Percentiles rank a stretch among this genome's conserved stretches.
Conservation (phyloP, 2,329 filamentous ascomycete species). For the Proliferodiscus dingleyae region DNA sequence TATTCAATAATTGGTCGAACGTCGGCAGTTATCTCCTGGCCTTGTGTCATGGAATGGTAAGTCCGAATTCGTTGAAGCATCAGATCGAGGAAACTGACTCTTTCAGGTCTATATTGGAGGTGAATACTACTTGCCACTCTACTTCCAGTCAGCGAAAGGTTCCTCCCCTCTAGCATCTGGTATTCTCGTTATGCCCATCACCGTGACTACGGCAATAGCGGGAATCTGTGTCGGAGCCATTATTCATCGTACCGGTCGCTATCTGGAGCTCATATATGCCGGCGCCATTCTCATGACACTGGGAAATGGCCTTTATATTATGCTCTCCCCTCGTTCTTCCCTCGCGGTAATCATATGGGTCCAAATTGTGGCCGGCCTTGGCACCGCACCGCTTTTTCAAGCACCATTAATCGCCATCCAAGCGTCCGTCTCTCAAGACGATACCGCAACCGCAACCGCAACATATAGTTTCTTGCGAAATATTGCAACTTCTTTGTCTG, state of each 20-base stretch:
- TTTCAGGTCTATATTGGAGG: constrained; percentile 44
- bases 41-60: constrained; percentile 63
- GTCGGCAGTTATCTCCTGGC: constrained; percentile 59
- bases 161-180: constrained; percentile 66
- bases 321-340: constrained; percentile 33
- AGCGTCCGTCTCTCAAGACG: constrained; percentile 36
- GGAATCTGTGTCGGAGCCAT: constrained; percentile 48
- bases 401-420: constrained; percentile 53
- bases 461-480: constrained; percentile 44
- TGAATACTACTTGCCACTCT: constrained; percentile 45
- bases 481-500: constrained; percentile 37
- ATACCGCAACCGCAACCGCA: constrained; percentile 45
- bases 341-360: constrained; percentile 41
- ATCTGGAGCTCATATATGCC: constrained; percentile 40
- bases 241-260: constrained; percentile 46
- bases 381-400: constrained; percentile 48
- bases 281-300: constrained; percentile 39
- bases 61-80: not conserved
- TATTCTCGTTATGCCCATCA: constrained; percentile 66
- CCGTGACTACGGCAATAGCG: constrained; percentile 46
- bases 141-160: constrained; percentile 75
- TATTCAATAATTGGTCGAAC: constrained; percentile 66
- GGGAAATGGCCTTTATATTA: constrained; percentile 43
- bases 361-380: constrained; percentile 46
- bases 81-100: not conserved